A percentile compares a stretch with the other conserved stretches of the same genome.
Evolutionary conservation across 371 early-diverging fungal genomes (phyloP).

Genomic region (Zancudomyces culisetae): DNA sequence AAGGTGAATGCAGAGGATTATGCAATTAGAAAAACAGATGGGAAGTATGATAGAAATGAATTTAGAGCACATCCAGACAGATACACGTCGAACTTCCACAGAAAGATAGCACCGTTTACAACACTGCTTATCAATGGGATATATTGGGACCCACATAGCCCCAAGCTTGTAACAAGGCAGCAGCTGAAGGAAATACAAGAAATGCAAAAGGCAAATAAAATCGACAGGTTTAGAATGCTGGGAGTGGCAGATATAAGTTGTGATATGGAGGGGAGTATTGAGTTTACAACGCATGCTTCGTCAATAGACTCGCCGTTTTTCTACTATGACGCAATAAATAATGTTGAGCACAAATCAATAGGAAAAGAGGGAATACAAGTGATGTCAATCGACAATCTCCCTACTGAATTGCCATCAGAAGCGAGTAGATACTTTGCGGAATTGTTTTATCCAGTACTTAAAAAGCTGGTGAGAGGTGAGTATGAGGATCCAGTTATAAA

Average conservation of each 20-base stretch:
- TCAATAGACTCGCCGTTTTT: conserved; percentile 81
- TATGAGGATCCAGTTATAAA: conserved; percentile 43
- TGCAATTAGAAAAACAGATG: conserved; percentile 45
- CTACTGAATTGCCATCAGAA: conserved; percentile 86
- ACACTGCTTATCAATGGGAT: conserved; percentile 82
- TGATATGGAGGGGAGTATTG: conserved; percentile 79
- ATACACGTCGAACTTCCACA: conserved; percentile 70
- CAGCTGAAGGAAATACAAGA: conserved; percentile 49
- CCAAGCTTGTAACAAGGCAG: conserved; percentile 68
- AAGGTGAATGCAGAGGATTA: conserved; percentile 66
- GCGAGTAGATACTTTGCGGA: conserved; percentile 81
- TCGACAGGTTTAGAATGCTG: conserved; percentile 52
- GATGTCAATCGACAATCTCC: conserved; percentile 91
- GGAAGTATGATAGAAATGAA: conserved; percentile 32
- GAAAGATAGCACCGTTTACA: conserved; percentile 72
- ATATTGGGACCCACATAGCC: conserved; percentile 78
- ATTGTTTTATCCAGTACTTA: conserved; percentile 57
- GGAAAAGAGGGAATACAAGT: conserved; percentile 58
- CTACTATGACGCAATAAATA: conserved; percentile 64
- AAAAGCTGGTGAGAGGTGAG: conserved; percentile 54
- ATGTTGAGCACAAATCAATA: conserved; percentile 50
- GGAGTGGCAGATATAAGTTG: conserved; percentile 85
- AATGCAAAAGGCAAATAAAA: too few relatives aligned
- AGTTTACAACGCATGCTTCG: conserved; percentile 73
- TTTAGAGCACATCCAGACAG: conserved; percentile 61